phyloP scores from a whole-genome alignment of 1,284 basidiomycete species.

The Ustilago sp. region DNA sequence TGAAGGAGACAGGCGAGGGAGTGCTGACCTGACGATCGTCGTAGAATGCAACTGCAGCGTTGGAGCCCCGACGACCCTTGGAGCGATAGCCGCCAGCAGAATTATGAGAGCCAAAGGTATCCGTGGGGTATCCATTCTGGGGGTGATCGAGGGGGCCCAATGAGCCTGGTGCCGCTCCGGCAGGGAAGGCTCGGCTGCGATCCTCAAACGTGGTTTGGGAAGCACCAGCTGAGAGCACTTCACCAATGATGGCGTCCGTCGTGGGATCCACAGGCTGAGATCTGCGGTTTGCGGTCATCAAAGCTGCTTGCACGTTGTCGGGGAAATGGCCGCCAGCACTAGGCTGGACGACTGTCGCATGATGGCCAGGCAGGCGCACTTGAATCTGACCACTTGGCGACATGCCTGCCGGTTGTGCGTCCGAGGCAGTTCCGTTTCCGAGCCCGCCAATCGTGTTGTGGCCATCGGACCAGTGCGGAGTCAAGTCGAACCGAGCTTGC shows the following conservation, averaged over 20 bases:
- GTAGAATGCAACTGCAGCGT: constrained; percentile 54
- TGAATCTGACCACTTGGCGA: constrained; percentile 34
- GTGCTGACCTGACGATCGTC: constrained; percentile 44
- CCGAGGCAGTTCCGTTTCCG: constrained; percentile 6
- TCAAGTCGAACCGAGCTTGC: constrained; percentile 53
- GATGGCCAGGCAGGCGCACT: constrained; percentile 44
- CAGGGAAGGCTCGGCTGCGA: constrained; percentile 31
- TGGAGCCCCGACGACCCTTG: constrained; percentile 44
- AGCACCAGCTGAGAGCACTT: constrained; percentile 37
- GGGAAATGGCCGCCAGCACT: constrained; percentile 7
- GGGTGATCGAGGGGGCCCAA: constrained; percentile 49
- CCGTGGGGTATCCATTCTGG: constrained; percentile 30
- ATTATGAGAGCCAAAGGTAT: constrained; percentile 27
- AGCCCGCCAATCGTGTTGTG: constrained; percentile 12
- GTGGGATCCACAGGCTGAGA: constrained; percentile 25
- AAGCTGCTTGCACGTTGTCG: constrained; percentile 20
- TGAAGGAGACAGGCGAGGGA: constrained; percentile 62
- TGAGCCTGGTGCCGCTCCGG: constrained; percentile 28
- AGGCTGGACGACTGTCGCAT: constrained; percentile 38
- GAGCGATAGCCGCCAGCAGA: constrained; percentile 25
- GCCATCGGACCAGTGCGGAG: constrained; percentile 32
- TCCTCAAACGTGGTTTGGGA: constrained; percentile 33
- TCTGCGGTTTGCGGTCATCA: constrained; percentile 9
- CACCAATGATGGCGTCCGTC: constrained; percentile 50
- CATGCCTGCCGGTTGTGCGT: constrained; percentile 13